Percentiles rank a stretch among this genome's conserved stretches.
Evolutionary conservation across 129 eudicot genomes (phyloP).

Genomic region (Deinandra increscens): DNA sequence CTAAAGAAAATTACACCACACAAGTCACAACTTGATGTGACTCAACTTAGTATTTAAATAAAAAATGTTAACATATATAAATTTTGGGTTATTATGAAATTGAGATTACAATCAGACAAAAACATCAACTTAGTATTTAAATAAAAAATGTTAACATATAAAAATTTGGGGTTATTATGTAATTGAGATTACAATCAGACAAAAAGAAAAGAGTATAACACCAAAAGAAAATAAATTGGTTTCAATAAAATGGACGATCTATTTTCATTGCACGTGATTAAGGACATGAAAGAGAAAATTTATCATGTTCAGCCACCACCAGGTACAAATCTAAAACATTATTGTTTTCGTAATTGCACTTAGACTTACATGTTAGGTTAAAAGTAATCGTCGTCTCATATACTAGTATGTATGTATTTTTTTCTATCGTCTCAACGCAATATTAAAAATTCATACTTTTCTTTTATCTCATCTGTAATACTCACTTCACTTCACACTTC

Average conservation of each 20-base stretch:
- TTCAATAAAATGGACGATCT: neutral
- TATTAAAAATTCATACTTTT: no score
- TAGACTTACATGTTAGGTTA: no score
- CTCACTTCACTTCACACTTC: no score
- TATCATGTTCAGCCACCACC: neutral
- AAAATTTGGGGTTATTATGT: neutral
- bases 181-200: neutral
- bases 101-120: neutral
- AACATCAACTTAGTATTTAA: no score
- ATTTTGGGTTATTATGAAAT: neutral
- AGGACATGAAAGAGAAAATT: neutral
- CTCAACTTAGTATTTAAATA: neutral
- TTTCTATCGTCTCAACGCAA: no score
- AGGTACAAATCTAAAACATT: no score
- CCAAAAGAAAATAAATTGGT: neutral
- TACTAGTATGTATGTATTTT: no score
- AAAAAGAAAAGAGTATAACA: neutral
- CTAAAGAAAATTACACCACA: no score
- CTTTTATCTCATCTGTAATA: no score
- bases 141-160: neutral
- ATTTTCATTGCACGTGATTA: slow-evolving; percentile 4
- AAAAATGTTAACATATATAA: neutral
- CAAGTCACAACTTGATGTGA: neutral
- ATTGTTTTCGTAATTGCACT: no score
- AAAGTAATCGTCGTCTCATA: no score